Evolutionary conservation across 2,329 filamentous ascomycete genomes (phyloP), one percentile per base, ranked within the genome.

Genomic region (Bipolaris sorokiniana): DNA sequence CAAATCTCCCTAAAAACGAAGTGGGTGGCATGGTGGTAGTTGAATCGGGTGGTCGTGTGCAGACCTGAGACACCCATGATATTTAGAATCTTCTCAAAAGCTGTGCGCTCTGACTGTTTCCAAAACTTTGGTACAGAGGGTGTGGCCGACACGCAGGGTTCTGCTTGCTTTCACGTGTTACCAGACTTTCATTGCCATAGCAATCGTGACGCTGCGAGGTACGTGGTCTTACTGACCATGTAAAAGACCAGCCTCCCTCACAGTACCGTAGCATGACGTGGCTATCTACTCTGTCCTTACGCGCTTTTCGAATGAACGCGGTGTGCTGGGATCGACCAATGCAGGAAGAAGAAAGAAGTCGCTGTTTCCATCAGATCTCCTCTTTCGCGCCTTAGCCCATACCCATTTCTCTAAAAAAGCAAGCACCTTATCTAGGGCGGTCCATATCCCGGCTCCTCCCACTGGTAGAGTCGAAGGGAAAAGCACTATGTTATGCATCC

Each of bases 1-100:
- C 44, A 16, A 53, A 53, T 23, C 36, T 37, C 18, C 36, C 36
- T 18, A 53, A 41, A 20, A 53, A 48, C 23, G 51, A 47, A 23
- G 45, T 53, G 23, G 23, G 23, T 18, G 28, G 44, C 51, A 53
- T 53, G 23, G 18, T 53, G 18, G 36, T 23, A 41, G 11, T 16
- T 16, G 16, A 36, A n/a, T 23, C 40, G 31, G 28, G 26, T 41
- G 13, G 20, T 16, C 23, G 28, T 13, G 31, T 15, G 18, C 22
- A 26, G 28, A 36, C 38, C 18, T 16, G 28, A 51, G 48, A 51
- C 28, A 16, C 38, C 18, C 18, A 16, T 23, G 49, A 23, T 51
- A 51, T 42, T 42, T 45, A 44, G 31, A 16, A 45, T 41, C 28
- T 41, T 23, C 23, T 11, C 36, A 41, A 40, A 41, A 22, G 22